phyloP scores from a whole-genome alignment of 148 eudicot genomes.

The Cornus kousa region DNA sequence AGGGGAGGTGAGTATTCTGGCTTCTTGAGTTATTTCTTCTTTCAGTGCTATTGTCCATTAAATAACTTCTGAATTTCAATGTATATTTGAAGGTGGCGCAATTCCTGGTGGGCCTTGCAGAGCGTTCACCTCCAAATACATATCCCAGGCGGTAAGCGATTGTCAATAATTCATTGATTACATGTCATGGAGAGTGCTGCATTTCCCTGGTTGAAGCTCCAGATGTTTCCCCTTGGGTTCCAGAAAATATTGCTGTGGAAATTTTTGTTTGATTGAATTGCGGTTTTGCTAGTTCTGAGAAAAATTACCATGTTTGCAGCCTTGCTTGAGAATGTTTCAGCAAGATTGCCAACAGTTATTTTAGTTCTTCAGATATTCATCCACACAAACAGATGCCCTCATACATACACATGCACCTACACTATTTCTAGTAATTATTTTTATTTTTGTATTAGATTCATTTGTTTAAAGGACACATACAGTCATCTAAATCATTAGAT shows the following conservation, averaged over 20 bases:
- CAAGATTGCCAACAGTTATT: not conserved
- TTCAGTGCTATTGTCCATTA: not conserved
- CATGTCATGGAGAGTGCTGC: not conserved
- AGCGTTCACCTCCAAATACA: constrained; percentile 53
- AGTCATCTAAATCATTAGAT: not conserved
- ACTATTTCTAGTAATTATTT: too few species aligned
- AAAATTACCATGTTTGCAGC: not conserved
- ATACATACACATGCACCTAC: not conserved
- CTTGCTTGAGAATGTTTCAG: not conserved
- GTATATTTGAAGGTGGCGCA: constrained; percentile 58
- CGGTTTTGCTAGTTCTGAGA: too few species aligned
- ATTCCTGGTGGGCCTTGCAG: constrained; percentile 92
- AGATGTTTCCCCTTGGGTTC: not conserved
- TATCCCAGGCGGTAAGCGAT: constrained; percentile 59
- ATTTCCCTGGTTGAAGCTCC: not conserved
- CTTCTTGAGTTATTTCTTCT: not conserved
- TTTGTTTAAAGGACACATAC: not conserved
- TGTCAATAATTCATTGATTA: not conserved
- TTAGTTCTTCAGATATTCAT: not conserved
- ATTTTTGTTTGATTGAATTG: not conserved
- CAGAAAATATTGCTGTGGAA: not conserved
- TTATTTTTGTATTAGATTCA: not conserved
- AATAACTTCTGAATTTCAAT: constrained; percentile 8
- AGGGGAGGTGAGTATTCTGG: constrained; percentile 55
- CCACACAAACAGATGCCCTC: not conserved